phyloP scores from a whole-genome alignment of 768 basidiomycete species.

The Pisolithus orientalis region DNA sequence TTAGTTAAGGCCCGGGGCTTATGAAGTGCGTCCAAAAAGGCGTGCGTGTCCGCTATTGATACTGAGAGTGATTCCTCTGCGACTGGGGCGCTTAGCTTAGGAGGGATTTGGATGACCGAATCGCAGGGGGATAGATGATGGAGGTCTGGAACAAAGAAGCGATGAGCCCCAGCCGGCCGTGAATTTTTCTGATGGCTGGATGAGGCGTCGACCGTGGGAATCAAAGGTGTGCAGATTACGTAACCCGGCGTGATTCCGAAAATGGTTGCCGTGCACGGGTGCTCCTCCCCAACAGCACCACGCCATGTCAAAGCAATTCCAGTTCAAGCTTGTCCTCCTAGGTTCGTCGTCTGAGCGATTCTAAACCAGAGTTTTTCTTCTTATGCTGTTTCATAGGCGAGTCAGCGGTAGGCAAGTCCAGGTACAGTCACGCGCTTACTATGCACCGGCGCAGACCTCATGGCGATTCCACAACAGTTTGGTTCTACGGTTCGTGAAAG shows the following conservation, averaged over 20 bases:
- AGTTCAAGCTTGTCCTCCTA: constrained; percentile 94
- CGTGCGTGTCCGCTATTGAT: constrained; percentile 8
- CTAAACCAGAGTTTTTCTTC: not conserved
- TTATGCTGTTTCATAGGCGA: constrained; percentile 54
- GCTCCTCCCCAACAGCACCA: constrained; percentile 21
- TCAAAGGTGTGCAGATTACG: constrained; percentile 9
- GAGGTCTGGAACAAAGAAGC: constrained; percentile 27
- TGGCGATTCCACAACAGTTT: constrained; percentile 44
- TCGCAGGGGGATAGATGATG: constrained; percentile 26
- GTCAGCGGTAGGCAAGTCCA: constrained; percentile 96
- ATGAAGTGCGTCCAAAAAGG: constrained; percentile 8
- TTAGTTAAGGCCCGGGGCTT: constrained; percentile 2
- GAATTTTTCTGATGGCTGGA: constrained; percentile 29
- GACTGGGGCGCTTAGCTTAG: constrained; percentile 19
- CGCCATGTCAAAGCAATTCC: constrained; percentile 85
- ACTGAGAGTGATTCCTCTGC: constrained; percentile 19
- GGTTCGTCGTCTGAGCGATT: constrained; percentile 43
- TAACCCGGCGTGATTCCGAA: constrained; percentile 12
- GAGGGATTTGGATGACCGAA: constrained; percentile 15
- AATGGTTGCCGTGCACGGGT: constrained; percentile 12
- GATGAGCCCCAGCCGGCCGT: constrained; percentile 2
- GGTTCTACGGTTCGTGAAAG: constrained; percentile 93
- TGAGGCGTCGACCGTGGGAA: constrained; percentile 18
- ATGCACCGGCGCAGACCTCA: constrained; percentile 20
- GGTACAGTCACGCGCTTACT: constrained; percentile 37